These are phyloP conservation scores for Dryas octopetala DNA, from an alignment of 306 rosid species.

Conservation along the genomic window DNA sequence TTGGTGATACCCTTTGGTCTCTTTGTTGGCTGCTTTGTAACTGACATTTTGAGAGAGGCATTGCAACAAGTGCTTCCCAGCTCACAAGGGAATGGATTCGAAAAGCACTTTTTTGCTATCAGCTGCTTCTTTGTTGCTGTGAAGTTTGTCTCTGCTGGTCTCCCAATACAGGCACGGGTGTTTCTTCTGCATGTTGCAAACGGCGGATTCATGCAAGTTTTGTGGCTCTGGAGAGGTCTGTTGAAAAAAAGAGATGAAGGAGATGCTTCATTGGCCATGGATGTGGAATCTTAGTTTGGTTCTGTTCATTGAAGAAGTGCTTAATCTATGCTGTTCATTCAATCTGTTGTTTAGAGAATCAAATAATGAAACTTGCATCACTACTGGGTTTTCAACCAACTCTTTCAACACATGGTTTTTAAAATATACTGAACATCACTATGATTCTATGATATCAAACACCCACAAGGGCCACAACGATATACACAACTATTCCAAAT, in stretches of 20 bases:
- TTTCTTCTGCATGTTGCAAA: constrained; percentile 40
- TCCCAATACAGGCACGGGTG: constrained; percentile 19
- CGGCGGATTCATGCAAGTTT: constrained; percentile 47
- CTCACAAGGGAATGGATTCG: constrained; percentile 33
- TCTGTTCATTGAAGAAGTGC: not conserved
- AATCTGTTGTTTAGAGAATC: not conserved
- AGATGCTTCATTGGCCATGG: constrained; percentile 8
- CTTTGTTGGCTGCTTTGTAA: constrained; percentile 37
- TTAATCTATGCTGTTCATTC: constrained; percentile 3
- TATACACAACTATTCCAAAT: not conserved
- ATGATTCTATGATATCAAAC: not conserved
- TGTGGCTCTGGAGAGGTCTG: constrained; percentile 47
- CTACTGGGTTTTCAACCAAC: not conserved
- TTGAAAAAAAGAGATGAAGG: constrained; percentile 1
- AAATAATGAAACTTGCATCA: not conserved
- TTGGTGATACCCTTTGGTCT: constrained; percentile 48
- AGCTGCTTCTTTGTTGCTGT: constrained; percentile 34
- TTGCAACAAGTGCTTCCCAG: constrained; percentile 28
- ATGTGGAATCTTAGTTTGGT: constrained; percentile 11
- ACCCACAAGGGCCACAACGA: not conserved
- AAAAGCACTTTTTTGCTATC: constrained; percentile 30
- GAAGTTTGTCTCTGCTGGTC: constrained; percentile 29
- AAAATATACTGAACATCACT: not conserved
- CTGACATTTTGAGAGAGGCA: constrained; percentile 37
- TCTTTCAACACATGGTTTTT: not conserved